Conservation (phyloP, 345 rosid species). For the Syzygium aqueum region DNA sequence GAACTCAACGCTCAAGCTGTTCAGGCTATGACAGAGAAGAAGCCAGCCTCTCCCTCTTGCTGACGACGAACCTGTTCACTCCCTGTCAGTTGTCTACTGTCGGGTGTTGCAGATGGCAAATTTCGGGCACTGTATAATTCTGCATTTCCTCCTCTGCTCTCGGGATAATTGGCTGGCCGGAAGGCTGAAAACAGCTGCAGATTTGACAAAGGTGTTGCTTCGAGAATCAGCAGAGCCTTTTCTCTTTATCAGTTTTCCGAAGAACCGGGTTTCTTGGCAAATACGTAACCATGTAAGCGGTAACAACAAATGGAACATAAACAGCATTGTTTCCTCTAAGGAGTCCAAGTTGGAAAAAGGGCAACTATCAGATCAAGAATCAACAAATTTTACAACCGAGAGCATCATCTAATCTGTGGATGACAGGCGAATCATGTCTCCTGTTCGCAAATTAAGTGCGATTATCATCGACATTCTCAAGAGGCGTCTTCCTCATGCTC, state of each 20-base stretch:
- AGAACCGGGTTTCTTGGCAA: conserved; percentile 47
- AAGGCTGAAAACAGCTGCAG: conserved; percentile 1
- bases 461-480: not conserved
- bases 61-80: conserved; percentile 79
- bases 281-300: conserved; percentile 63
- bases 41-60: conserved; percentile 83
- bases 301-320: conserved; percentile 64
- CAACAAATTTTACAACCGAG: not conserved
- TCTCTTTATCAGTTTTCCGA: conserved; percentile 14
- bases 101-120: conserved; percentile 21
- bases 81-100: conserved; percentile 75
- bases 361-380: not conserved
- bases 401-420: not conserved
- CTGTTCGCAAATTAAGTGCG: conserved; percentile 5
- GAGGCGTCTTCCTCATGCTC: conserved; percentile 3
- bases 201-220: not conserved
- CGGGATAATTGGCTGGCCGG: conserved; percentile 7
- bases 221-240: conserved; percentile 8
- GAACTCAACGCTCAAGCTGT: no score
- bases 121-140: conserved; percentile 50
- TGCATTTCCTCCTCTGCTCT: conserved; percentile 27
- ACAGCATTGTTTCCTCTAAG: conserved; percentile 21
- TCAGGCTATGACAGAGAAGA: conserved; percentile 33
- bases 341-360: conserved; percentile 6
- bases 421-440: not conserved